These are phyloP conservation scores for Magnolia sinica DNA, from an alignment of 164 flowering plant genomes.

Conservation along the genomic window DNA sequence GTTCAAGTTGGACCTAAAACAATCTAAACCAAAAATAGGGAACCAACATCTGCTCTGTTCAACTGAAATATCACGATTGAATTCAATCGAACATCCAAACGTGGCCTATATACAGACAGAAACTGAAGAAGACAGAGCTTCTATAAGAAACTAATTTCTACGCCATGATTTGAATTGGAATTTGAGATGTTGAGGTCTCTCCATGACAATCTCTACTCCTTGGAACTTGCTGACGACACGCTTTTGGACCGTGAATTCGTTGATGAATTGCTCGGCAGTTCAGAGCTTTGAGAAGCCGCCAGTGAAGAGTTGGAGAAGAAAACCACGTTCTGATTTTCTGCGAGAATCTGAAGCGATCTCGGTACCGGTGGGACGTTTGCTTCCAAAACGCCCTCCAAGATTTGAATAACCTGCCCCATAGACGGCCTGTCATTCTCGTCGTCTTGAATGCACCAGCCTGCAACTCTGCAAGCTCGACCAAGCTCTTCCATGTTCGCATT, in stretches of 20 bases:
- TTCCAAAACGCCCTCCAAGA: conserved; percentile 13
- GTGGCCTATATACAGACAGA: too few relatives aligned
- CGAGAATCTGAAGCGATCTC: not conserved
- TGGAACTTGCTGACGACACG: not conserved
- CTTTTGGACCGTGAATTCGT: not conserved
- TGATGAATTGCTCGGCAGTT: not conserved
- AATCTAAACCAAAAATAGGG: too few relatives aligned
- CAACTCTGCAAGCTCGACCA: conserved; percentile 8
- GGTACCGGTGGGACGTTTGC: conserved; percentile 5
- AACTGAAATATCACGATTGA: too few relatives aligned
- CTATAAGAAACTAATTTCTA: too few relatives aligned
- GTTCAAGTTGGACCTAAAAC: too few relatives aligned
- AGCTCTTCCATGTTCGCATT: conserved; percentile 3
- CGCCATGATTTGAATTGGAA: too few relatives aligned
- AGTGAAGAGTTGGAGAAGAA: not conserved
- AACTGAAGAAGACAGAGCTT: too few relatives aligned
- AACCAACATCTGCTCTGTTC: too few relatives aligned
- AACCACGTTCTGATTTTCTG: not conserved
- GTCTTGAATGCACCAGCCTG: conserved; percentile 20
- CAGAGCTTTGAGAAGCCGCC: not conserved
- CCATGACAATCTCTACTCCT: not conserved
- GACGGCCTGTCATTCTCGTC: conserved; percentile 14
- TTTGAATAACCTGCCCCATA: conserved; percentile 10
- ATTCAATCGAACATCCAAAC: too few relatives aligned
- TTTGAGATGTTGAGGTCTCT: not conserved